phyloP scores from a whole-genome alignment of 2,329 filamentous ascomycete genomes.

The Neonectria sp. region DNA sequence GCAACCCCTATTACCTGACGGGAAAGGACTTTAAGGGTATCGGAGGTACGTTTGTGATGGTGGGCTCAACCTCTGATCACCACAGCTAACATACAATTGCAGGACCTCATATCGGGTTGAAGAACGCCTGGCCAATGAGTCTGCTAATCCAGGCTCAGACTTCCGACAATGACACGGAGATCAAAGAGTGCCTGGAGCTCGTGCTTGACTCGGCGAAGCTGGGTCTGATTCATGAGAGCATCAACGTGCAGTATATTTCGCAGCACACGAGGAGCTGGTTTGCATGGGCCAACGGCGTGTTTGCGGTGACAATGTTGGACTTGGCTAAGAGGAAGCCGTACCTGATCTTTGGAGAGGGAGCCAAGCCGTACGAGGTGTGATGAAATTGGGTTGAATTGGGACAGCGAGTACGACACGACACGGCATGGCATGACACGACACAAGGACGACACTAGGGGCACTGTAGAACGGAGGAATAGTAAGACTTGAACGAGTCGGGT shows the following conservation, averaged over 20 bases:
- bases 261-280: constrained; percentile 94
- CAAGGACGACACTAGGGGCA: background rate
- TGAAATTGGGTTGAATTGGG: background rate
- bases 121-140: constrained; percentile 97
- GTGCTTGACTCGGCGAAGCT: constrained; percentile 84
- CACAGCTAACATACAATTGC: constrained; percentile 27
- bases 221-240: constrained; percentile 92
- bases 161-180: constrained; percentile 86
- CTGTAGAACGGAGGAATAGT: background rate
- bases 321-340: constrained; percentile 91
- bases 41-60: constrained; percentile 73
- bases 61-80: no score
- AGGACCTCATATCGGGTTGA: constrained; percentile 82
- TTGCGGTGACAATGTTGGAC: constrained; percentile 92
- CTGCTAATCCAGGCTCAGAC: constrained; percentile 93
- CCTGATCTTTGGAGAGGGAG: constrained; percentile 81
- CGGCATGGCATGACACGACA: background rate
- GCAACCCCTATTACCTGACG: constrained; percentile 91
- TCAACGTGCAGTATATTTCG: constrained; percentile 79
- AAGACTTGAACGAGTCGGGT: background rate
- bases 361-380: constrained; percentile 70
- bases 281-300: constrained; percentile 97
- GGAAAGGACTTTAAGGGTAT: constrained; percentile 88
- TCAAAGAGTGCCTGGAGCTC: constrained; percentile 77
- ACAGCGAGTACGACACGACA: background rate